These are phyloP conservation scores for Eutrema yunnanense DNA, from an alignment of 345 rosid genomes.

Conservation along the genomic window DNA sequence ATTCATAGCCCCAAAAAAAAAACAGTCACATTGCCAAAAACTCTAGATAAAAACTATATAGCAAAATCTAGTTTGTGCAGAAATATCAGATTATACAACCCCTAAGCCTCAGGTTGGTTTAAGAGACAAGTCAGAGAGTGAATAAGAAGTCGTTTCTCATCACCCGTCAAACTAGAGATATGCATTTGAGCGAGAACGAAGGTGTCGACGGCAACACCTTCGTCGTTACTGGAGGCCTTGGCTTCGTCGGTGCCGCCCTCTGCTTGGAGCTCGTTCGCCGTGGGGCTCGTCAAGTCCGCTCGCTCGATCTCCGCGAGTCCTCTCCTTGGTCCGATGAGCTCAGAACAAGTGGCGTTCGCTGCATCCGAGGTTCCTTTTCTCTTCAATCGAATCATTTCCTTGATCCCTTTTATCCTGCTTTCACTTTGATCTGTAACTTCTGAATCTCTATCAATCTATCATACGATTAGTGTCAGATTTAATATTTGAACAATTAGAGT, in stretches of 20 bases:
- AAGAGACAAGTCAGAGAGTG: not conserved
- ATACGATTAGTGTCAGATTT: too few relatives aligned
- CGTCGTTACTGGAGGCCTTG: slow-evolving; percentile 78
- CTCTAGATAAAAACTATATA: too few relatives aligned
- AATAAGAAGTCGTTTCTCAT: not conserved
- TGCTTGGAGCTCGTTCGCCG: slow-evolving; percentile 77
- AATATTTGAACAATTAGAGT: not conserved
- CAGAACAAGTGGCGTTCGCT: slow-evolving; percentile 45
- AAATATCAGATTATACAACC: too few relatives aligned
- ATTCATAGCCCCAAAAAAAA: too few relatives aligned
- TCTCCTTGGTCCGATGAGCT: slow-evolving; percentile 73
- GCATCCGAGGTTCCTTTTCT: slow-evolving; percentile 53
- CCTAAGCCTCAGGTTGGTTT: not conserved
- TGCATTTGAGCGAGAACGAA: slow-evolving; percentile 93
- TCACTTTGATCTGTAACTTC: not conserved
- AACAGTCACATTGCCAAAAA: too few relatives aligned
- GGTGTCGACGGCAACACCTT: slow-evolving; percentile 75
- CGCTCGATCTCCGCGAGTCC: slow-evolving; percentile 56
- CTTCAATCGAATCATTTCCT: not conserved
- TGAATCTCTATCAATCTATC: not conserved
- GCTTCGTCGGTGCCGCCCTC: slow-evolving; percentile 81
- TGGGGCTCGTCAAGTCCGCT: slow-evolving; percentile 78
- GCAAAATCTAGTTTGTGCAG: too few relatives aligned
- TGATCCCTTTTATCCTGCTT: not conserved
- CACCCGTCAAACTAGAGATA: slow-evolving; percentile 2